Percentiles rank a stretch among this genome's conserved stretches.
These are phyloP conservation scores for Suhomyces wounanorum DNA, from an alignment of 1,139 yeast species.

Conservation along the genomic window DNA sequence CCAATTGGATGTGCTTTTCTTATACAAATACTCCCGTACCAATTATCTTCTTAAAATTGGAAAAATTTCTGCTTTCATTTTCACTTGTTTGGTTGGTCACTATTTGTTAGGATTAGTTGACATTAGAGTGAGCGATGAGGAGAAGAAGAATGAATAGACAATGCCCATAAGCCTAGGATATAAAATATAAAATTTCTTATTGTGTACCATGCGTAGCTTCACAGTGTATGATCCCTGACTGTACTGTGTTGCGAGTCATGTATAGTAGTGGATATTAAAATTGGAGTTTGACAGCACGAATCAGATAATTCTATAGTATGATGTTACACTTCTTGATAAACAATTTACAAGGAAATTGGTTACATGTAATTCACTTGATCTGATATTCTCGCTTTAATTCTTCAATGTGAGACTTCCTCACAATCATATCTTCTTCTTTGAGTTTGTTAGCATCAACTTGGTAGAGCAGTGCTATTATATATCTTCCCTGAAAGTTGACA, in stretches of 20 bases:
- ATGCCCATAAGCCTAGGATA: background rate
- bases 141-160: conserved; percentile 7
- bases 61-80: conserved; percentile 63
- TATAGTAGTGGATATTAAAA: no score
- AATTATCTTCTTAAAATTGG: conserved; percentile 66
- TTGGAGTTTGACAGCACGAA: no score
- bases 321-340: no score
- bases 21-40: conserved; percentile 59
- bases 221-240: background rate
- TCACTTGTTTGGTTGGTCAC: conserved; percentile 61
- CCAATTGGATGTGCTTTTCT: conserved; percentile 56
- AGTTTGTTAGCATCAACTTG: conserved; percentile 40
- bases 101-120: conserved; percentile 49
- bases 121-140: conserved; percentile 30
- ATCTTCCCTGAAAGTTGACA: conserved; percentile 60
- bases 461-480: conserved; percentile 53
- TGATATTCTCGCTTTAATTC: conserved; percentile 18
- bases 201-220: background rate
- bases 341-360: no score
- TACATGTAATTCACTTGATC: background rate
- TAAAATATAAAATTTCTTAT: background rate
- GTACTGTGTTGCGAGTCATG: no score
- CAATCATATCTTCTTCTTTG: conserved; percentile 23
- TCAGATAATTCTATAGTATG: no score
- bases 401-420: conserved; percentile 24